Evolutionary conservation across 1,139 yeast genomes (phyloP), one percentile per base, ranked within the genome.

Genomic region (Scheffersomyces lignicola): DNA sequence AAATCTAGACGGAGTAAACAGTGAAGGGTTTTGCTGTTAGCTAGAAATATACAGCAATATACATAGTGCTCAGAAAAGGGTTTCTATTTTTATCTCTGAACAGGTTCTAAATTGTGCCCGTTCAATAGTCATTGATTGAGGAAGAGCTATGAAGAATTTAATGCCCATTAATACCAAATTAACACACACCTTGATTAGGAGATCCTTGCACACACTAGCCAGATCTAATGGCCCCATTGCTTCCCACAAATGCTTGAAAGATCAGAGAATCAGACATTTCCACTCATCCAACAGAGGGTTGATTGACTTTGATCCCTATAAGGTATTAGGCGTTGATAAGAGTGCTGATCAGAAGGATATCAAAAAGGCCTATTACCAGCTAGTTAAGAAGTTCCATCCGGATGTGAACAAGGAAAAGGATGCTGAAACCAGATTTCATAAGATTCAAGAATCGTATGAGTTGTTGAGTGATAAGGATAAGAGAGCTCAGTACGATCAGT

Each of bases 341-440:
- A 58, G 58, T 35, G 94, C 98, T 0, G 75, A 83, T 15, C 69
- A 83, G n/a, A 75, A 85, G 23, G 95, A 89, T 23, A 90, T 92
- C 62, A 92, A 92, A 60, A 89, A 88, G 62, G 95, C 96, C 5
- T 92, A 92, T 65, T 89, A 89, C 57, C 85, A 88, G 52, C 69
- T 92, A 44, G 98, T 97, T 15, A 94, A 94, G 60, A 80, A 92
- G 59, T 87, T 71, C 60, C 99, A 92, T 61, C 99, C 99, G 1
- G 99, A 92, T 65, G 87, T 92, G 35, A 92, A 92, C 62, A 92
- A 92, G 60, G 96, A 86, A 47, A 76, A 79, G 25, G 94, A 78
- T 20, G 95, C 97, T 0, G 96, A 90, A 49, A 78, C 80, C 52
- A 80, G 79, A 58, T 92, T 92, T 63, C 97, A 92, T 55, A 89